These are phyloP conservation scores for Otatea glauca DNA, from an alignment of 176 grass and related monocot genomes.

Conservation along the genomic window DNA sequence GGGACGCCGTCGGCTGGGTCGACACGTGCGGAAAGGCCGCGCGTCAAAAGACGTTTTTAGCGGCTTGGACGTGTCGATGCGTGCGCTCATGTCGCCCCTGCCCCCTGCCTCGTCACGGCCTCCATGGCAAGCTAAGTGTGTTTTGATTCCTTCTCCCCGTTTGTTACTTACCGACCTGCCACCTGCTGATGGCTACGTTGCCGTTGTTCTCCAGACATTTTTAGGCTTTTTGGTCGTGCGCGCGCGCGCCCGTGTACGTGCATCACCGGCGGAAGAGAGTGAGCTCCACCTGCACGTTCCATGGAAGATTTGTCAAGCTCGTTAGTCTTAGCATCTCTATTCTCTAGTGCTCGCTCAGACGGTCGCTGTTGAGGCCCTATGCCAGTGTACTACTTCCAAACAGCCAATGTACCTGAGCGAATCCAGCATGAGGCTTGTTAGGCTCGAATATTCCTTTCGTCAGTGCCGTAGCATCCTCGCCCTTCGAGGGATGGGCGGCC, in stretches of 20 bases:
- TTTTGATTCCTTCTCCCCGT: not conserved
- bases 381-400: not conserved
- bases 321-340: too few relatives aligned
- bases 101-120: not conserved
- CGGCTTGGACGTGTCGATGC: constrained; percentile 34
- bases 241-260: not conserved
- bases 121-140: not conserved
- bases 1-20: constrained; percentile 3
- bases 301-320: not conserved
- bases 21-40: constrained; percentile 37
- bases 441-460: too few relatives aligned
- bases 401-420: too few relatives aligned
- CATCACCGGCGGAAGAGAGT: not conserved
- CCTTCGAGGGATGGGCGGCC: too few relatives aligned
- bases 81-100: not conserved
- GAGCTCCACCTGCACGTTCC: not conserved
- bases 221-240: not conserved
- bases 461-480: too few relatives aligned
- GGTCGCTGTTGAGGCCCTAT: not conserved
- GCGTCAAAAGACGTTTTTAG: constrained; percentile 30
- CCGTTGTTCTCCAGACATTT: not conserved
- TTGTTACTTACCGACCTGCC: not conserved
- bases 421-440: too few relatives aligned
- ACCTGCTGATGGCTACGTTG: not conserved
- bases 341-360: not conserved